Evolutionary conservation across 352 stramenopile genomes (phyloP).

Genomic region (Phytophthora boehmeriae): DNA sequence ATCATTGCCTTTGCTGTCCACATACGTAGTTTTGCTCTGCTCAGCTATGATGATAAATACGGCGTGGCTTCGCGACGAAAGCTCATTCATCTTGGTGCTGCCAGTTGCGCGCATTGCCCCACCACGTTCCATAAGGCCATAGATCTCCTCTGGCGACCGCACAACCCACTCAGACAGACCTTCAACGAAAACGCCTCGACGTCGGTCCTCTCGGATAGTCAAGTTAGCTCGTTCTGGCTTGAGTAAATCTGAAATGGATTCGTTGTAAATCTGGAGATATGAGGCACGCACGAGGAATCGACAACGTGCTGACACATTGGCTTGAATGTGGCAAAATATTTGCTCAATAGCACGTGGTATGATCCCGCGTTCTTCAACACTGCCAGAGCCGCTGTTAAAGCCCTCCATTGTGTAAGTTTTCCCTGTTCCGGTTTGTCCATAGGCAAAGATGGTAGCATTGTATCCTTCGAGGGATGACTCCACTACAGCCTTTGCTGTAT

Average conservation of each 20-base stretch:
- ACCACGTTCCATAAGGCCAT: slow-evolving; percentile 94
- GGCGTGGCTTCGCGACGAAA: slow-evolving; percentile 87
- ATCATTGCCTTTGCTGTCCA: slow-evolving; percentile 82
- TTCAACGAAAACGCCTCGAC: slow-evolving; percentile 94
- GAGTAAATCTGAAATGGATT: slow-evolving; percentile 94
- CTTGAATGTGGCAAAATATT: slow-evolving; percentile 93
- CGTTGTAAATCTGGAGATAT: slow-evolving; percentile 96
- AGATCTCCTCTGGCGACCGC: slow-evolving; percentile 92
- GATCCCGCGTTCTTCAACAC: slow-evolving; percentile 94
- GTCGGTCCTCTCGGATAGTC: slow-evolving; percentile 94
- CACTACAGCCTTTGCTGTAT: slow-evolving; percentile 92
- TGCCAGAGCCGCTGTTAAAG: slow-evolving; percentile 85
- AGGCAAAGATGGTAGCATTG: slow-evolving; percentile 92
- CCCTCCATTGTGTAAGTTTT: slow-evolving; percentile 99
- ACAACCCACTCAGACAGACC: slow-evolving; percentile 95
- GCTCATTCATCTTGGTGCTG: slow-evolving; percentile 91
- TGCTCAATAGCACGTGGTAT: slow-evolving; percentile 98
- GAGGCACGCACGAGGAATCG: slow-evolving; percentile 92
- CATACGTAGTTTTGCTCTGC: slow-evolving; percentile 91
- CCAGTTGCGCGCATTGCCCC: slow-evolving; percentile 81
- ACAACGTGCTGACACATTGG: slow-evolving; percentile 81
- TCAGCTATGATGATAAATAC: slow-evolving; percentile 97
- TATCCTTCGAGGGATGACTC: slow-evolving; percentile 93
- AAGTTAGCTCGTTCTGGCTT: slow-evolving; percentile 93
- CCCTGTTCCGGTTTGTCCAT: slow-evolving; percentile 90